These are phyloP conservation scores for Microbotryum intermedium DNA, from an alignment of 1,284 basidiomycete genomes.

Conservation along the genomic window DNA sequence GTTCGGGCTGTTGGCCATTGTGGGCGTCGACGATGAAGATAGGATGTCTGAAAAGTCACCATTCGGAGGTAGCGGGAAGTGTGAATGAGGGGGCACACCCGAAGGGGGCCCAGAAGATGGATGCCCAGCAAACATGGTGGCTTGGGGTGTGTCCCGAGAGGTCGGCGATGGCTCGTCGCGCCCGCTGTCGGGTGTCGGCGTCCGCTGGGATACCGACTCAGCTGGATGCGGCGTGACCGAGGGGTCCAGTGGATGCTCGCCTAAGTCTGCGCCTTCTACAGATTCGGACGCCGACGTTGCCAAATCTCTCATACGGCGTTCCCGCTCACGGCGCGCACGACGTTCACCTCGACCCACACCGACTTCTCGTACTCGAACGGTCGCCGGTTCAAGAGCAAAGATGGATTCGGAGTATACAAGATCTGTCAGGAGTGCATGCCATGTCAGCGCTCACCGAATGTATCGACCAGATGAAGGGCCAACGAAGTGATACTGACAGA, in stretches of 20 bases:
- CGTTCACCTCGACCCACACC: conserved; percentile 75
- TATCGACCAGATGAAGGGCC: background rate
- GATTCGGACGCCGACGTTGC: conserved; percentile 25
- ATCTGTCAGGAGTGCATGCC: background rate
- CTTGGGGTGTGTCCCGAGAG: background rate
- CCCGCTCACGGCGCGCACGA: conserved; percentile 64
- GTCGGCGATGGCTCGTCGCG: background rate
- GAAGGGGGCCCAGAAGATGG: background rate
- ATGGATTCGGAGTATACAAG: conserved; percentile 79
- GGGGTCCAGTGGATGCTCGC: too few relatives aligned
- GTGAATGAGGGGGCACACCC: background rate
- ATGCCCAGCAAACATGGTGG: background rate
- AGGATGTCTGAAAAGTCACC: too few relatives aligned
- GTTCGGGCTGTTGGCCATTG: background rate
- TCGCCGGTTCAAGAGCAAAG: conserved; percentile 77
- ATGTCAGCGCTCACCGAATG: background rate
- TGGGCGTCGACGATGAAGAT: too few relatives aligned
- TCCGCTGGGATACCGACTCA: conserved; percentile 1
- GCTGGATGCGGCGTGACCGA: conserved; percentile 10
- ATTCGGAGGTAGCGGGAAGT: background rate
- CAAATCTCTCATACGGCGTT: conserved; percentile 50
- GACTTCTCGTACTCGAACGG: conserved; percentile 79
- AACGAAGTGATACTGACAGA: conserved; percentile 7
- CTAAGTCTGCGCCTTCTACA: too few relatives aligned
- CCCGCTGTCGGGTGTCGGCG: background rate